Base-by-base conservation (phyloP, 345 rosid species). In the Euphorbia lathyris region DNA sequence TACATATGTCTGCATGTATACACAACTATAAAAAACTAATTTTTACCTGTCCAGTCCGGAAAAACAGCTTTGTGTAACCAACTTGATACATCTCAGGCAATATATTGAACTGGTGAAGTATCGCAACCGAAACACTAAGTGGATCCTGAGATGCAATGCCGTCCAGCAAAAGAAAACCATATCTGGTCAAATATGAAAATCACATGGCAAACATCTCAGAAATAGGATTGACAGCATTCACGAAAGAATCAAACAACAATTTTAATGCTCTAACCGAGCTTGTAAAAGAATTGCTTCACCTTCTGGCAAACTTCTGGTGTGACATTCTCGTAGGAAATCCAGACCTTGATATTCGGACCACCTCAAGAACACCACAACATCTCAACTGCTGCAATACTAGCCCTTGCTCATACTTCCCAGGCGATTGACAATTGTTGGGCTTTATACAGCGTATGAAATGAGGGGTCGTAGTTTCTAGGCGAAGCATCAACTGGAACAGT, bases 1-100 rank as follows among this genome's bases (percentile, higher is more conserved):
- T 51, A 42, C 29, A 67, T 27, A 26, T 43, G 25, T 58, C 32
- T 25, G 19, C 58, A 26, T 40, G 50, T 13, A 38, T 38, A 38
- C 19, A 20, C 29, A 62, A 17, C 13, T 7, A 10, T 0, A 60
- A 65, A 65, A 20, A 69, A 25, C 52, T 36, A 57, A 29, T 71
- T 73, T n/a, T 74, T 50, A 95, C 99, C 99, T 95, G 99, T 61
- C 98, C 99, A 8, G 98, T 81, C 57, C 99, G 93, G 79, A 95
- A 92, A 84, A 95, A 95, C 75, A 95, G 77, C 68, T 95, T 95
- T 32, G 98, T 95, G 83, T 92, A 95, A 74, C 99, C 98, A 82
- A 92, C 99, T 88, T 92, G 98, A 81, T 92, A 92, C 98, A 95
- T 92, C 87, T 95, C 99, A 2, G 98, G 98, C 84, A 90, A 85